These are phyloP conservation scores for Hymenotorrendiella dingleyae DNA, from an alignment of 2,329 filamentous ascomycete species.

Conservation along the genomic window DNA sequence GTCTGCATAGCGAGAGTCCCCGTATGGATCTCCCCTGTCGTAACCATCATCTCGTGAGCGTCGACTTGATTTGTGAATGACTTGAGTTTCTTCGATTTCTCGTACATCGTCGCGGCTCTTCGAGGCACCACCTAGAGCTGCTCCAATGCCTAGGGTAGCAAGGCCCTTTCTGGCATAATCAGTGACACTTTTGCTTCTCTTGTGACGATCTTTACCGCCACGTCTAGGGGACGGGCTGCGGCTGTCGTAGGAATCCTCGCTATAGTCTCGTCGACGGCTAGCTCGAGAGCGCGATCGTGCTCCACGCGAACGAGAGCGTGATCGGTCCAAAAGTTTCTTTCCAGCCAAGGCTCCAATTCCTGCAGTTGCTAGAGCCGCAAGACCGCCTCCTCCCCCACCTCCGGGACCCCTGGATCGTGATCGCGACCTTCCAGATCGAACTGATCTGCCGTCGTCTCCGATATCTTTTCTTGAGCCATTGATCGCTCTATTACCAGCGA, in stretches of 20 bases:
- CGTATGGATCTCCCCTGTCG: conserved; percentile 22
- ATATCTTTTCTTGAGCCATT: conserved; percentile 69
- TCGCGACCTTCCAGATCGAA: conserved; percentile 60
- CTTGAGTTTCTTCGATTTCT: conserved; percentile 22
- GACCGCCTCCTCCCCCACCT: conserved; percentile 42
- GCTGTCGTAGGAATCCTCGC: conserved; percentile 29
- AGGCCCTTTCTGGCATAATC: conserved; percentile 55
- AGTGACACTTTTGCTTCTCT: conserved; percentile 61
- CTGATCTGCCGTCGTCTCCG: conserved; percentile 37
- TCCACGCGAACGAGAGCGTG: conserved; percentile 41
- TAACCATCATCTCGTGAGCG: conserved; percentile 17
- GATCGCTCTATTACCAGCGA: conserved; percentile 78
- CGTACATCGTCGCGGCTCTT: conserved; percentile 18
- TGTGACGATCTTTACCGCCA: conserved; percentile 46
- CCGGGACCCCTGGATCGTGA: conserved; percentile 41
- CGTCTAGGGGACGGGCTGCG: conserved; percentile 27
- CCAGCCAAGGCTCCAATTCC: conserved; percentile 54
- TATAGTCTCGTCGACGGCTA: conserved; percentile 24
- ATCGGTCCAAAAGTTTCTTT: conserved; percentile 50
- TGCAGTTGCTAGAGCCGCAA: conserved; percentile 59
- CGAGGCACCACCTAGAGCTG: conserved; percentile 32
- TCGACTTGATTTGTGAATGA: conserved; percentile 16
- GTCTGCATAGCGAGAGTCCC: conserved; percentile 25
- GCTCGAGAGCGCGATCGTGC: conserved; percentile 43
- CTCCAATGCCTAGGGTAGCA: conserved; percentile 56